Base-by-base conservation (phyloP, 495 filamentous ascomycete genomes). In the Trichoderma reesei region DNA sequence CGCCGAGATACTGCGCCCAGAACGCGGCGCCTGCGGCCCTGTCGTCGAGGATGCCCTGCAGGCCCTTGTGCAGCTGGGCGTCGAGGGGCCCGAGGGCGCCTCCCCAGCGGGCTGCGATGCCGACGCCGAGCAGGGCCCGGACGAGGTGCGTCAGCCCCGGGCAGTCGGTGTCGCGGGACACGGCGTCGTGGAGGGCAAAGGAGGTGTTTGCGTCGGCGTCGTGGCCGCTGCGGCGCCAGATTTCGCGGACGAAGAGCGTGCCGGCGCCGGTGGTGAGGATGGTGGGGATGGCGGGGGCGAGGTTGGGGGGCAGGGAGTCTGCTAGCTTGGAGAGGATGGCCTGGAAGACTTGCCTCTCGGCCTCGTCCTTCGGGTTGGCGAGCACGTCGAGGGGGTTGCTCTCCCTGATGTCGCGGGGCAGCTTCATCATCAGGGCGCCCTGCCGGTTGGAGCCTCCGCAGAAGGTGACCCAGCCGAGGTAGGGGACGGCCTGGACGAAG, bases 391-490 rank as follows among this genome's bases (percentile, higher is more conserved):
- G 70, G 1, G 92, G 90, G 71, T 87, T 78, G 69, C 82, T 79
- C 41, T 84, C 80, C 61, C 88, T 83, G 16, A 89, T 72, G 3
- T 75, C 68, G 7, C 73, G 64, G 0, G 84, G 79, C 16, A 95
- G 79, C 63, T 80, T 85, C 72, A 86, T 80, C 74, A 88, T 91
- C 34, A 95, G 73, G 1, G 86, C 82, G 0, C 92, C 92, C 72
- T 96, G 92, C 34, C 92, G 82, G 56, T 96, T 90, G 10, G 92
- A 92, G 11, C 81, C 92, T 68, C 90, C 86, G 69, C 90, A 93
- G 75, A 96, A 97, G 14, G 85, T 83, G 3, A 90, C 89, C 31
- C 85, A 80, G 59, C 80, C 82, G 67, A 96, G 90, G 20, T 75
- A 76, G 3, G 90, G 89, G 13, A 96, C 75, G 2, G 88, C 84